Evolutionary conservation across 2,329 filamentous ascomycete species (phyloP), one percentile per base, ranked within the genome.

Genomic region (Escovopsis sp.): DNA sequence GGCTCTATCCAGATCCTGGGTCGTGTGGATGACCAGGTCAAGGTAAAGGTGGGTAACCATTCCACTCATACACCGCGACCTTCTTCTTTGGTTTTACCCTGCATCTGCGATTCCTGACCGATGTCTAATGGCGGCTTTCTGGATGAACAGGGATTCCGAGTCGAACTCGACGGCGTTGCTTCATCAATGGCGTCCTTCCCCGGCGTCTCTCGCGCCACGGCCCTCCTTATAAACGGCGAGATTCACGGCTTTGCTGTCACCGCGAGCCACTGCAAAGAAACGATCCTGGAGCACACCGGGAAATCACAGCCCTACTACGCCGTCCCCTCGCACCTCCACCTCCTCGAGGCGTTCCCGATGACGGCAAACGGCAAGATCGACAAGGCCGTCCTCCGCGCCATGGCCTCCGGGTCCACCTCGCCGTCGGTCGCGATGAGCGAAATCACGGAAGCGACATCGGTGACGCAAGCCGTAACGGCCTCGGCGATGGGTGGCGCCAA

Each of bases 21-120:
- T 4, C 67, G 74, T 33, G 63, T 63, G n/a, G 75, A 79, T 49
- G 73, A 77, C 46, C 75, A 78, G 51, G 69, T 78, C 45, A 78
- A 78, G 56, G 66, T 78, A 52, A 74, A 75, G 58, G 66, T 67
- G 53, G 40, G 49, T 45, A 23, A 5, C 35, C 10, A 36, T 48
- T n/a, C 12, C 18, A 42, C 30, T 19, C 12, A 35, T 23, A 44
- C 32, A 18, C 32, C 28, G 32, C 15, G 7, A 33, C 30, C 26
- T 19, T 40, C 30, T 19, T 40, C 38, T 12, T 40, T 40, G 12
- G 23, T 40, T 15, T 40, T 40, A 15, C 7, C 26, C 9, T 28
- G 19, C 23, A 11, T 12, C 11, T 15, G 38, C 33, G 15, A 44
- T 19, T 18, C 23, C 7, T 8, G 26, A 39, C 26, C 26, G 9